A percentile compares a stretch with the other conserved stretches of the same genome.
Conservation (phyloP, 805 yeast species). For the Ogataea paraovalis region DNA sequence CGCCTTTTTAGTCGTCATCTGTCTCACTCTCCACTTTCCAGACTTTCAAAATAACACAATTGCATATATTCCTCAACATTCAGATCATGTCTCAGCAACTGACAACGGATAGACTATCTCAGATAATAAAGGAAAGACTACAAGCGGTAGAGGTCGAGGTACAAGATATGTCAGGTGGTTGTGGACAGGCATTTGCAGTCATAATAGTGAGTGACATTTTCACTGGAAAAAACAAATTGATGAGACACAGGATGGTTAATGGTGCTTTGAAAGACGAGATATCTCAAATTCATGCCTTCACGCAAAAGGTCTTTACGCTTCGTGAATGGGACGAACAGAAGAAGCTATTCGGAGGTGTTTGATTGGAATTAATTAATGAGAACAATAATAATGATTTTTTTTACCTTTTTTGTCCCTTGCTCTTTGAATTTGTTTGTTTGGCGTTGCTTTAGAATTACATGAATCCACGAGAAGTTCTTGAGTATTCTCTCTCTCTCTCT, state of each 20-base stretch:
- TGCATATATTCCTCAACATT: neutral
- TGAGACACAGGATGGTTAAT: constrained; percentile 86
- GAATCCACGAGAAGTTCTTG: too few relatives aligned
- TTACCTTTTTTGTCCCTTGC: too few relatives aligned
- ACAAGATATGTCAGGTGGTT: constrained; percentile 83
- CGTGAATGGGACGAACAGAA: constrained; percentile 72
- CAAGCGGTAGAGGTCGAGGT: constrained; percentile 65
- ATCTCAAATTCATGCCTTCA: constrained; percentile 86
- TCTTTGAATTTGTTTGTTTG: too few relatives aligned
- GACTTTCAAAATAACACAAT: neutral
- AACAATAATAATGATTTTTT: neutral
- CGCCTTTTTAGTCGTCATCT: too few relatives aligned
- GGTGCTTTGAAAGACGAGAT: constrained; percentile 78
- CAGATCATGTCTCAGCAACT: constrained; percentile 19
- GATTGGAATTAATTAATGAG: too few relatives aligned
- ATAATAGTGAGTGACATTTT: constrained; percentile 72
- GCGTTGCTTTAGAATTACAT: too few relatives aligned
- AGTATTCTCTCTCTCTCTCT: too few relatives aligned
- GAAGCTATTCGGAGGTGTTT: constrained; percentile 19
- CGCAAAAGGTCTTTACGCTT: constrained; percentile 84
- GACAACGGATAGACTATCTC: constrained; percentile 38
- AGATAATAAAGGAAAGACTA: constrained; percentile 51
- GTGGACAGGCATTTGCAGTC: constrained; percentile 97
- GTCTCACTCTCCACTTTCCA: too few relatives aligned
- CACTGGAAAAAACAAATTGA: constrained; percentile 75